phyloP scores from a whole-genome alignment of 78 protist genomes.

The Speleostelium caveatum region DNA sequence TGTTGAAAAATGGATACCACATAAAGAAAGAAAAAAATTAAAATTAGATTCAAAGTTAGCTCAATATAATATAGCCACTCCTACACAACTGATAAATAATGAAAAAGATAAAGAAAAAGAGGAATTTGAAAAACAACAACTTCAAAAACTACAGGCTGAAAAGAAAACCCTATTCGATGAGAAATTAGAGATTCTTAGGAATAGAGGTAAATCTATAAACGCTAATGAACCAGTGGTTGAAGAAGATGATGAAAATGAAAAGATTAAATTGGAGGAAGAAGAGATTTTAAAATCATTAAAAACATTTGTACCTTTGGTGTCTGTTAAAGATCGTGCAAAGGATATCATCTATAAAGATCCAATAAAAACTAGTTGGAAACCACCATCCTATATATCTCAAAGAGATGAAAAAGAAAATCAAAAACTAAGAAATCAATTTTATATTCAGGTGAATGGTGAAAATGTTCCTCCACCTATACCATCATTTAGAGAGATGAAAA shows the following conservation, averaged over 20 bases:
- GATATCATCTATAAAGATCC: conserved; percentile 40
- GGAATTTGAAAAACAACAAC: not conserved
- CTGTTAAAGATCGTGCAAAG: conserved; percentile 81
- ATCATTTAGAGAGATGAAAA: conserved; percentile 89
- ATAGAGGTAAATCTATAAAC: not conserved
- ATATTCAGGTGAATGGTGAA: conserved; percentile 91
- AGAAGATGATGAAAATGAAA: conserved; percentile 3
- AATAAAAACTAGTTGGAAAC: conserved; percentile 51
- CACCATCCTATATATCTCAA: conserved; percentile 53
- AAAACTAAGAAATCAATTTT: conserved; percentile 79
- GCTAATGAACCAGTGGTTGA: not conserved
- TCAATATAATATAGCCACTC: too few relatives aligned
- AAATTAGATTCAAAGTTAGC: too few relatives aligned
- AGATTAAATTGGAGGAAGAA: conserved; percentile 21
- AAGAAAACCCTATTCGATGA: conserved; percentile 38
- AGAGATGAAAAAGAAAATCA: conserved; percentile 26
- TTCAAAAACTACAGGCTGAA: not conserved
- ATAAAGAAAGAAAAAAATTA: conserved; percentile 55
- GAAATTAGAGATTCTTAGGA: conserved; percentile 51
- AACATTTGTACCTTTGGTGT: conserved; percentile 54
- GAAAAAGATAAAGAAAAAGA: conserved; percentile 10
- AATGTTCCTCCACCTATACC: conserved; percentile 92
- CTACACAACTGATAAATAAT: not conserved
- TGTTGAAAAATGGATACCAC: conserved; percentile 58
- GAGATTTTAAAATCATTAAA: conserved; percentile 46